These are phyloP conservation scores for Thelonectria discophora DNA, from an alignment of 2,329 filamentous ascomycete genomes.

Conservation along the genomic window DNA sequence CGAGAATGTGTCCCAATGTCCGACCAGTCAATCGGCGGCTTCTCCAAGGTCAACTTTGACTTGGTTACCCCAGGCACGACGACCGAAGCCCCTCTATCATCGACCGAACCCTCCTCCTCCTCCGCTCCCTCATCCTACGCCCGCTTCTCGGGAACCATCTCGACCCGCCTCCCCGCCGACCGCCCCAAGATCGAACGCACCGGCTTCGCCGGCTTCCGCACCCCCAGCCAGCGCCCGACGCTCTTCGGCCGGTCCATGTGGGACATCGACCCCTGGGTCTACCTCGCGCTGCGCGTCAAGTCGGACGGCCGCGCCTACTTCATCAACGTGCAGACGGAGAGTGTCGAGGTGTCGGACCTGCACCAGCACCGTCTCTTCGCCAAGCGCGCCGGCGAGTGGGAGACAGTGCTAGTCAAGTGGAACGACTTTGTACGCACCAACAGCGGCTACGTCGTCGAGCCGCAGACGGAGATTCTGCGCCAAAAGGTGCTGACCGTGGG, in stretches of 20 bases:
- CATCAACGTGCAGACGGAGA: constrained; percentile 94
- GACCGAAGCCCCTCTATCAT: constrained; percentile 33
- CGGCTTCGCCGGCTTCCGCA: constrained; percentile 92
- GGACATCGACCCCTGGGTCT: constrained; percentile 90
- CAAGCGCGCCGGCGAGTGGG: constrained; percentile 85
- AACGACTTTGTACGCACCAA: constrained; percentile 96
- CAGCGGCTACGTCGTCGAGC: constrained; percentile 89
- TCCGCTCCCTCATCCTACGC: constrained; percentile 61
- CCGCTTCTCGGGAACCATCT: constrained; percentile 88
- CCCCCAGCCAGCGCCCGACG: constrained; percentile 76
- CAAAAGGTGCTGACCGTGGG: constrained; percentile 88
- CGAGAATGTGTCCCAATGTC: constrained; percentile 79
- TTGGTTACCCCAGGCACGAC: constrained; percentile 54
- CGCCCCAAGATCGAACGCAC: constrained; percentile 77
- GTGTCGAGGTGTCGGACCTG: constrained; percentile 91
- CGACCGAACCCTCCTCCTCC: constrained; percentile 19
- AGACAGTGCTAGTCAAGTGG: constrained; percentile 92
- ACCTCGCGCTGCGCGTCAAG: constrained; percentile 87
- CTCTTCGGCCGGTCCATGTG: constrained; percentile 87
- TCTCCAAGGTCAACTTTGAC: constrained; percentile 78
- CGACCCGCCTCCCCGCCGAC: constrained; percentile 80
- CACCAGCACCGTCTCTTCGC: constrained; percentile 92
- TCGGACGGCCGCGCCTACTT: constrained; percentile 93
- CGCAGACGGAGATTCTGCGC: constrained; percentile 87
- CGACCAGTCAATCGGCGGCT: constrained; percentile 87